Evolutionary conservation across 2,329 filamentous ascomycete species (phyloP), one percentile per base, ranked within the genome.

Genomic region (Clonostachys rosea): DNA sequence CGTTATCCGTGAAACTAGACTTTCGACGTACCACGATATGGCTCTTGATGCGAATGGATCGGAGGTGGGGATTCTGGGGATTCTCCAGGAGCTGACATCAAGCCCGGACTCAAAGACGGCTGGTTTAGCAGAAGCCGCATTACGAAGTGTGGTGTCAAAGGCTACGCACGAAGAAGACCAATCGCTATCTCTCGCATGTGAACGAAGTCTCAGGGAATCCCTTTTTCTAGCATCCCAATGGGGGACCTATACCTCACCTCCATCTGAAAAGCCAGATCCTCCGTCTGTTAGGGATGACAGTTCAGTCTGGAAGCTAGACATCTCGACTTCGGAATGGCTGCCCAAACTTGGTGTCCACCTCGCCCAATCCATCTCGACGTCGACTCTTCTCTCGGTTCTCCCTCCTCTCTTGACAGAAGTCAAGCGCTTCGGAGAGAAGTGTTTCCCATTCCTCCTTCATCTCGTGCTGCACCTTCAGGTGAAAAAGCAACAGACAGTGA

Each of bases 381-480:
- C 89, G 49, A 79, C 86, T 13, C 73, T 96, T 3, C 73, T 96
- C 39, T 78, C 78, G 11, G 79, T 86, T 3, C 66, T 97, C 20
- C 72, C 79, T 2, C 79, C 80, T 6, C 76, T 94, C 37, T 70
- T 96, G 5, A 65, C 71, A 12, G 74, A 76, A 12, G 80, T 92
- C 24, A 75, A 80, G 39, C 79, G 80, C 0, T 83, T 96, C 59
- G 86, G 91, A 0, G 78, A 84, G 50, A 78, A 83, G 40, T 74
- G 89, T 0, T 85, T 97, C 44, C 91, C 91, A 0, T 95, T 89
- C 54, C 79, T 97, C 46, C 71, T 95, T 4, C 95, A 99, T 64
- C 73, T 96, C 40, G 83, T 91, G 14, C 74, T 99, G 1, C 70
- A 83, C 2, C 78, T 81, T 39, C 85, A 92, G 56, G 66, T 78